A percentile compares a stretch with the other conserved stretches of the same genome.
phyloP scores from a whole-genome alignment of 495 filamentous ascomycete species.

The Penicillium turbatum region DNA sequence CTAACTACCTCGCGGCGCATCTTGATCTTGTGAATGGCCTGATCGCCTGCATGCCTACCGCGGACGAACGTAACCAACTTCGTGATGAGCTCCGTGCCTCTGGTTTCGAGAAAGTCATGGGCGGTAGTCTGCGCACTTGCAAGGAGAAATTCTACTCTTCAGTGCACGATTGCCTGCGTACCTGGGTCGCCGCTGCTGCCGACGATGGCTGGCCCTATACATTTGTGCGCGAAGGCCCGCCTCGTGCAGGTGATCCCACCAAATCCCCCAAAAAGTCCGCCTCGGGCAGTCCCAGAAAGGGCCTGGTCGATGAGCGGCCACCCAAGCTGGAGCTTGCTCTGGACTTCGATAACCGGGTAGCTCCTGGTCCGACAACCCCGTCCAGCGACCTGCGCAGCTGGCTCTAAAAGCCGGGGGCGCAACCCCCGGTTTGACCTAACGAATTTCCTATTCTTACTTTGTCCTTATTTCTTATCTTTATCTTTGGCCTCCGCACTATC shows the following conservation, averaged over 20 bases:
- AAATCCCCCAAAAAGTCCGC: slow-evolving; percentile 41
- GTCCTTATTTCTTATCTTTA: slow-evolving; percentile 16
- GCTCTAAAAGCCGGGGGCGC: slow-evolving; percentile 26
- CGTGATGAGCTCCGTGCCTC: slow-evolving; percentile 72
- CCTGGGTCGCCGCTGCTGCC: slow-evolving; percentile 81
- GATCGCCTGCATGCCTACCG: slow-evolving; percentile 73
- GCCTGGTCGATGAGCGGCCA: slow-evolving; percentile 37
- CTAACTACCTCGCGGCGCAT: slow-evolving; percentile 89
- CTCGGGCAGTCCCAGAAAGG: slow-evolving; percentile 38
- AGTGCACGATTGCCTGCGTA: slow-evolving; percentile 82
- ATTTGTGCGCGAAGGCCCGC: slow-evolving; percentile 70
- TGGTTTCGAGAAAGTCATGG: slow-evolving; percentile 90
- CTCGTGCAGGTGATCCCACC: slow-evolving; percentile 30
- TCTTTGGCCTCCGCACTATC: slow-evolving; percentile 14
- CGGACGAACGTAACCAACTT: slow-evolving; percentile 69
- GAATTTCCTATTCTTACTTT: slow-evolving; percentile 23
- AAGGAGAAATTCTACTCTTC: slow-evolving; percentile 95
- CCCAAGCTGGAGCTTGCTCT: slow-evolving; percentile 40
- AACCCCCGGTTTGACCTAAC: slow-evolving; percentile 6
- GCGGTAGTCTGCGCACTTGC: slow-evolving; percentile 76
- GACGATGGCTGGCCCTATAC: slow-evolving; percentile 84
- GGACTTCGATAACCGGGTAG: slow-evolving; percentile 25
- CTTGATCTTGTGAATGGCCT: slow-evolving; percentile 90
- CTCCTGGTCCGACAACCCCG: slow-evolving; percentile 18
- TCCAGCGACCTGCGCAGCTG: slow-evolving; percentile 37